These are phyloP conservation scores for Curvularia sp. DNA, from an alignment of 2,329 filamentous ascomycete species.

Conservation along the genomic window DNA sequence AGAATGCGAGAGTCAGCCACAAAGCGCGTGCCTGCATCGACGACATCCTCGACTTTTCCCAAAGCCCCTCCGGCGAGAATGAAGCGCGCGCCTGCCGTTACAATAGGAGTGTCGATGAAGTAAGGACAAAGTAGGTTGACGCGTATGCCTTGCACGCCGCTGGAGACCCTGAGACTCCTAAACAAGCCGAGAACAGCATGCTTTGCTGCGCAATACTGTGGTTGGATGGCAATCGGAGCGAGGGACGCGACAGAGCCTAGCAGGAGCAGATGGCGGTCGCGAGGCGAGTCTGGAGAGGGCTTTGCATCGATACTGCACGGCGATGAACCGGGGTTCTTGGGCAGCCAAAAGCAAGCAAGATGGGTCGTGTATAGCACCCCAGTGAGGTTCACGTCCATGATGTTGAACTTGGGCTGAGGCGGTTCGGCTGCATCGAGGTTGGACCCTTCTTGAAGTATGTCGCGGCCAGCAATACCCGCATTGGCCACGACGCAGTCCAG, in stretches of 20 bases:
- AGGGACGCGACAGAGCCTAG: constrained; percentile 68
- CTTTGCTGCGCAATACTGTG: constrained; percentile 68
- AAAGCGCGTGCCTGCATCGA: constrained; percentile 68
- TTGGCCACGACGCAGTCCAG: constrained; percentile 72
- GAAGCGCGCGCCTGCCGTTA: constrained; percentile 56
- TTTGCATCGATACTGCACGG: constrained; percentile 41
- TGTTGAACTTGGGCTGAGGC: constrained; percentile 59
- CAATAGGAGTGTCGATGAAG: constrained; percentile 69
- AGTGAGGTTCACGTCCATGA: constrained; percentile 68
- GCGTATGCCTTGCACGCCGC: constrained; percentile 61
- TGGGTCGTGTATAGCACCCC: constrained; percentile 71
- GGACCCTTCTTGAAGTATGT: constrained; percentile 57
- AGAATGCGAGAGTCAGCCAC: constrained; percentile 64
- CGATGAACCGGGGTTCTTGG: constrained; percentile 56
- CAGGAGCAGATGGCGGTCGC: constrained; percentile 68
- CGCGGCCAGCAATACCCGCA: constrained; percentile 64
- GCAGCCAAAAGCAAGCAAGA: constrained; percentile 67
- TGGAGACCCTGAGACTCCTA: constrained; percentile 61
- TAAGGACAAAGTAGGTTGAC: constrained; percentile 73
- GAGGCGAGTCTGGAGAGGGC: constrained; percentile 32
- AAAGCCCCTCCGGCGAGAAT: constrained; percentile 64
- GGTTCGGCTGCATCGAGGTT: constrained; percentile 56
- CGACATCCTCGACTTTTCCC: constrained; percentile 64
- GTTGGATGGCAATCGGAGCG: constrained; percentile 49
- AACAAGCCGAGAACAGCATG: constrained; percentile 72